phyloP scores from a whole-genome alignment of 768 basidiomycete genomes.

The Termitomyces sp. region DNA sequence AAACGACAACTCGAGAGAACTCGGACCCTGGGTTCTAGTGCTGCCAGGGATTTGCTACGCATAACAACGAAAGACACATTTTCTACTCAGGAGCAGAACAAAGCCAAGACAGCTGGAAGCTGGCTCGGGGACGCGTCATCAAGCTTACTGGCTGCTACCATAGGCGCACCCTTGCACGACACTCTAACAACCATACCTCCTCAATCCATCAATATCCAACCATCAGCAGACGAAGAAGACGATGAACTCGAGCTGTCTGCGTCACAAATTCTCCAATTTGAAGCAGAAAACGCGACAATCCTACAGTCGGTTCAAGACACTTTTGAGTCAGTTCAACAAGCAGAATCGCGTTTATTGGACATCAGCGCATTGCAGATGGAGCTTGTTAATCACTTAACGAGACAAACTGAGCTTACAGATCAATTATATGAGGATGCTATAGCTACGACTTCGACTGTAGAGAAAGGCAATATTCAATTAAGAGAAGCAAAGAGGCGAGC shows the following conservation, averaged over 20 bases:
- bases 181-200: conserved; percentile 19
- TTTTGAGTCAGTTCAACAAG: conserved; percentile 84
- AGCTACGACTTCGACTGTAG: conserved; percentile 76
- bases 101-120: conserved; percentile 29
- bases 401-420: conserved; percentile 90
- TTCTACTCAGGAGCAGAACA: conserved; percentile 15
- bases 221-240: conserved; percentile 56
- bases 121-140: conserved; percentile 60
- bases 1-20: conserved; percentile 83
- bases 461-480: conserved; percentile 87
- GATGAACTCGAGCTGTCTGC: conserved; percentile 79
- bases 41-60: conserved; percentile 54
- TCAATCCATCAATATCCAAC: conserved; percentile 15
- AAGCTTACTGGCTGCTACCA: conserved; percentile 54
- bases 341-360: conserved; percentile 87
- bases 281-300: conserved; percentile 85
- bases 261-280: conserved; percentile 90
- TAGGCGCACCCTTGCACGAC: conserved; percentile 39
- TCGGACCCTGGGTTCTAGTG: conserved; percentile 77
- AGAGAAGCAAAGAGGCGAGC: conserved; percentile 84
- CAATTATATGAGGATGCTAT: conserved; percentile 94
- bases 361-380: conserved; percentile 93
- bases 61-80: conserved; percentile 27
- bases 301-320: conserved; percentile 80
- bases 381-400: conserved; percentile 79